Evolutionary conservation across 306 rosid species (phyloP), one percentile per base, ranked within the genome.

Genomic region (Gleditsia sinensis): DNA sequence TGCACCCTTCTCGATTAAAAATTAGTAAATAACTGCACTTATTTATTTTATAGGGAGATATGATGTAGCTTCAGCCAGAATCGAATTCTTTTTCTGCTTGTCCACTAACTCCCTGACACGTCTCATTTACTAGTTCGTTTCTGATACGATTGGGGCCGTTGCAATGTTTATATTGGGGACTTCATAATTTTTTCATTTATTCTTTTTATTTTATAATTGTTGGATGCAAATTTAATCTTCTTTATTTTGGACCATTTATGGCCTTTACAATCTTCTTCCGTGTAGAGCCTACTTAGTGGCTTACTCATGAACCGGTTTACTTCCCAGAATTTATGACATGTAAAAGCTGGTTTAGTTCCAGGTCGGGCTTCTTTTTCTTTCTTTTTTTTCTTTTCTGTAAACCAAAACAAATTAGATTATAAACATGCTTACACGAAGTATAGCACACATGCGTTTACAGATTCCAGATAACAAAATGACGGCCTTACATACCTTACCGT

Each of bases 401-500:
- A 46, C 24, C 55, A 49, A 17, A 5, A 49, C 55, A 5, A 2
- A 19, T 17, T 17, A 8, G 17, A 49, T 1, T 42, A 42, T 42
- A 12, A 13, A 28, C 2, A 28, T 28, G 32, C 32, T 14, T 16
- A 45, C 50, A 45, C 17, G 0, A 14, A 45, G 14, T 28, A 36
- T 36, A 7, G 10, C 10, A 36, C 9, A 40, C 45, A 14, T 40
- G 10, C 3, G 14, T 40, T 17, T 43, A 48, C 60, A 53, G 9
- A 30, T 21, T 9, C 46, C 25, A 62, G 77, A 37, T 36, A 76
- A 67, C 73, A 36, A 30, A 80, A 67, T 80, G 61, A 71, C 19
- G 49, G 70, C 87, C 87, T 80, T 30, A 83, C 51, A 62, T 21
- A 5, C 65, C 20, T 57, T 57, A 57, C 37, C 79, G 12, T 21